Percentiles rank a stretch among this genome's conserved stretches.
Conservation (phyloP, 257 asterid genomes). For the Salvia miltiorrhiza region DNA sequence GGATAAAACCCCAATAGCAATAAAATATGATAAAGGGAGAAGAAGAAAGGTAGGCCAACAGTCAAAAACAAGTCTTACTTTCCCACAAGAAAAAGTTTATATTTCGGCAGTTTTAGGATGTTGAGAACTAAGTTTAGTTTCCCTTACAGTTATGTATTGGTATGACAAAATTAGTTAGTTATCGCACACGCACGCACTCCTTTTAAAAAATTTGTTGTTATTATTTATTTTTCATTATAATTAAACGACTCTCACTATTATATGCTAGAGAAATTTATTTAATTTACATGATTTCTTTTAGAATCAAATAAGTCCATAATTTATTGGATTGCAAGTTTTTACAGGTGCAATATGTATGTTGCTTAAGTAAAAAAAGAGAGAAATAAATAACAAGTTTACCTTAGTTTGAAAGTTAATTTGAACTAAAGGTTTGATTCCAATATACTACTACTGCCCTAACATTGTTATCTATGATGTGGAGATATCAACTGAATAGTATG, state of each 20-base stretch:
- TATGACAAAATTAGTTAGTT: constrained; percentile 36
- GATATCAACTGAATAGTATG: constrained; percentile 27
- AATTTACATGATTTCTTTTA: background rate
- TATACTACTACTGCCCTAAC: constrained; percentile 29
- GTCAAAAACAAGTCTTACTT: constrained; percentile 44
- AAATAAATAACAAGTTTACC: constrained; percentile 15
- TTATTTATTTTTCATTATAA: background rate
- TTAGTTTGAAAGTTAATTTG: constrained; percentile 38
- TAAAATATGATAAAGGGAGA: background rate
- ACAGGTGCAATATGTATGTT: background rate
- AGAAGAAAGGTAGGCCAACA: constrained; percentile 62
- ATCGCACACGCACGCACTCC: background rate
- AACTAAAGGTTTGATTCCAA: constrained; percentile 23
- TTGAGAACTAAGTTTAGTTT: constrained; percentile 39
- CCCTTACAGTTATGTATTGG: constrained; percentile 38
- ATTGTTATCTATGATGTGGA: constrained; percentile 34
- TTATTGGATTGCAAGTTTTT: background rate
- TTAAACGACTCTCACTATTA: background rate
- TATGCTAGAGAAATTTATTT: background rate
- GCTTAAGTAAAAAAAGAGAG: background rate
- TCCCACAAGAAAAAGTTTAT: constrained; percentile 16
- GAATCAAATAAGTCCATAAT: too few relatives aligned
- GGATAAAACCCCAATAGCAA: background rate
- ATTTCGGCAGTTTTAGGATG: constrained; percentile 29
- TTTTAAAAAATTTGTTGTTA: background rate